phyloP scores from a whole-genome alignment of 2,329 filamentous ascomycete genomes.

The Pseudogymnoascus sp. region DNA sequence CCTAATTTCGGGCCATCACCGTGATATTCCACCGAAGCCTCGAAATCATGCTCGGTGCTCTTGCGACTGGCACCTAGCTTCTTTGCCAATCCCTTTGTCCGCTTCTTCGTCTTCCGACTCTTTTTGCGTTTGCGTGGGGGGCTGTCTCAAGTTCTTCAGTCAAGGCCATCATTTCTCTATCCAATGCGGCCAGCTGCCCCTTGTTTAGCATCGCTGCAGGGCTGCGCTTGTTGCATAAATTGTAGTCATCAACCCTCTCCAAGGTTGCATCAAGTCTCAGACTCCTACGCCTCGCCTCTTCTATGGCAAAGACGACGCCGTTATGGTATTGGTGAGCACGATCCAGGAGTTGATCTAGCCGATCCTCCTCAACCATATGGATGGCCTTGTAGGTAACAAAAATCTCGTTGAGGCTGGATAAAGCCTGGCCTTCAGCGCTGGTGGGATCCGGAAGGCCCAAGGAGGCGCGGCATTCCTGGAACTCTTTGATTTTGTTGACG shows the following conservation, averaged over 20 bases:
- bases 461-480: not conserved
- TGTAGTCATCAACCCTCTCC: not conserved
- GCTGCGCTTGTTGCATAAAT: not conserved
- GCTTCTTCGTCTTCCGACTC: not conserved
- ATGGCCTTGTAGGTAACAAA: not conserved
- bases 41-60: not conserved
- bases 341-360: not conserved
- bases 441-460: not conserved
- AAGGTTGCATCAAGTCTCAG: not conserved
- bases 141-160: too few relatives aligned
- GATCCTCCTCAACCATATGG: not conserved
- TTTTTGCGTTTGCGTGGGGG: not conserved
- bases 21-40: not conserved
- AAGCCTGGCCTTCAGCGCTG: not conserved
- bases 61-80: not conserved
- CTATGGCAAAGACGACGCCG: not conserved
- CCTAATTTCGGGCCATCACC: not conserved
- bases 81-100: not conserved
- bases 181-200: too few relatives aligned
- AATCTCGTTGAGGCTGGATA: not conserved
- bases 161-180: too few relatives aligned
- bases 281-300: not conserved
- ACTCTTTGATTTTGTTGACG: not conserved
- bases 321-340: not conserved
- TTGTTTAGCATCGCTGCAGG: too few relatives aligned